Evolutionary conservation across 2,329 filamentous ascomycete species (phyloP), one percentile per base, ranked within the genome.

Genomic region (Apiospora kogelbergensis): DNA sequence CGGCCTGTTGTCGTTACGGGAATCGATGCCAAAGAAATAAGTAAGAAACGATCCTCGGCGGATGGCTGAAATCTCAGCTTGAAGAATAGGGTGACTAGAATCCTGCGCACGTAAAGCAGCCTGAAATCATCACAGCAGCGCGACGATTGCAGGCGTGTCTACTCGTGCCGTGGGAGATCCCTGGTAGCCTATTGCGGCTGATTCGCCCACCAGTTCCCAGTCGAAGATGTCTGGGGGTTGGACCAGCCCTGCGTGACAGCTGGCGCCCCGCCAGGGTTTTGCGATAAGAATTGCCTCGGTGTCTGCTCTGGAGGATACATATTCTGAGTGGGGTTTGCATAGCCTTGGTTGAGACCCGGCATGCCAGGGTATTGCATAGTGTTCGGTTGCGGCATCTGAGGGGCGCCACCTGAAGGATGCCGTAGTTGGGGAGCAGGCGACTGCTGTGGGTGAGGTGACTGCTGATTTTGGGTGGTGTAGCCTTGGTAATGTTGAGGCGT

Each of bases 251-350:
- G 87, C 2, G 84, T 83, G 26, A 84, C 84, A 6, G 85, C 81
- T 13, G 86, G 85, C 7, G 81, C 80, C 4, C 80, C 81, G 4
- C 89, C 79, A 74, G 85, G 80, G 79, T 86, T 81, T 80, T 90
- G 84, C 75, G 91, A 89, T 88, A 94, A 87, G 81, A 91, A 91
- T 76, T 90, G 87, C 67, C 89, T 84, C 4, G 88, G 86, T 1
- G 88, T 89, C 79, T 90, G 88, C 63, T 91, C 89, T 37, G 88
- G 80, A 22, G 87, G 81, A 73, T 90, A 90, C 74, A 91, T 87
- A 66, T 84, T 84, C 73, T 89, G 87, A 9, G 84, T 82, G 33
- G 85, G 82, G n/a, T 82, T 81, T 33, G 84, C 81, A 74, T 89
- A 89, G 44, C 84, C 83, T 74, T 90, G 90, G 42, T 83, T 83